A percentile compares a stretch with the other conserved stretches of the same genome.
phyloP scores from a whole-genome alignment of 163 green algal genomes.

The Scenedesmus sp. region DNA sequence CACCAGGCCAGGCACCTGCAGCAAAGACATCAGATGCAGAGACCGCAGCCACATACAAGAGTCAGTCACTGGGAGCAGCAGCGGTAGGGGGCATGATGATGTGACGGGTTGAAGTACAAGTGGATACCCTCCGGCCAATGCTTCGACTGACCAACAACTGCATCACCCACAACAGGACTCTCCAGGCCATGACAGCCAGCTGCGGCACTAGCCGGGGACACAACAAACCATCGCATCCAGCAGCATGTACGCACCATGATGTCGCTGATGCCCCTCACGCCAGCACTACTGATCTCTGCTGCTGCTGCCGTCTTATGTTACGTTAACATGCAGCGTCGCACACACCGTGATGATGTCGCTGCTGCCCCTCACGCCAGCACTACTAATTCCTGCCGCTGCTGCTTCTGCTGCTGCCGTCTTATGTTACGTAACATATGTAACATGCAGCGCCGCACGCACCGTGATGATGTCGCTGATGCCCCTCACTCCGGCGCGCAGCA shows the following conservation, averaged over 20 bases:
- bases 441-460: conserved; percentile 50
- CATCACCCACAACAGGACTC: no score
- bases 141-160: no score
- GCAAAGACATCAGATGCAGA: background rate
- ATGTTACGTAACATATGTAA: background rate
- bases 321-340: background rate
- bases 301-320: background rate
- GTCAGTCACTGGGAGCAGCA: background rate
- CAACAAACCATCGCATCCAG: background rate
- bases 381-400: background rate
- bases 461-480: conserved; percentile 99
- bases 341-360: background rate
- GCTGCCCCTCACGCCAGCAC: background rate
- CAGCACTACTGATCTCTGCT: background rate
- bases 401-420: background rate
- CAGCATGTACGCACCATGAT: conserved; percentile 50
- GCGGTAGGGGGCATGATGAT: background rate
- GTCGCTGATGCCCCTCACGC: background rate
- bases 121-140: no score
- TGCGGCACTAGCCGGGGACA: no score
- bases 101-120: no score
- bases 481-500: conserved; percentile 91
- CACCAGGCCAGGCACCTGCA: conserved; percentile 87
- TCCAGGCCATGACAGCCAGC: no score
- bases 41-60: background rate